phyloP scores from a whole-genome alignment of 768 basidiomycete species.

The Agrocybe chaxingu region DNA sequence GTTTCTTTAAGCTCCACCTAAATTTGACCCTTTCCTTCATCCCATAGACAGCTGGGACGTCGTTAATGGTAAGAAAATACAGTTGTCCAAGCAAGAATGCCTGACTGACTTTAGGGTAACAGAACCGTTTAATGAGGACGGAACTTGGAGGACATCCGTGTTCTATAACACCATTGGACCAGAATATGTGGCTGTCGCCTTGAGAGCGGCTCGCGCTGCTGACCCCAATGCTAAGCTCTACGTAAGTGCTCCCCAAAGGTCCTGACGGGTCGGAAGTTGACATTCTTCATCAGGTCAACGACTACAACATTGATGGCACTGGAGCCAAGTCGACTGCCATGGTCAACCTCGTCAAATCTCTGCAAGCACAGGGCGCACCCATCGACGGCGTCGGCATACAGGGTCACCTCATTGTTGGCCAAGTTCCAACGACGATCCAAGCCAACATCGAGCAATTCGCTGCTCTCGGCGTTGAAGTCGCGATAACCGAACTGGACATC shows the following conservation, averaged over 20 bases:
- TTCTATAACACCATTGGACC: constrained; percentile 52
- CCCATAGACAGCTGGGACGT: constrained; percentile 47
- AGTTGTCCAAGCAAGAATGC: constrained; percentile 6
- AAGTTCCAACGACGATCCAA: constrained; percentile 46
- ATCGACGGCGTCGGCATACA: constrained; percentile 64
- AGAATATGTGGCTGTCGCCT: constrained; percentile 48
- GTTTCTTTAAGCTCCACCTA: not conserved
- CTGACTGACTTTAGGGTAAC: not conserved
- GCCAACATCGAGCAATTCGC: constrained; percentile 50
- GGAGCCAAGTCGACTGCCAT: constrained; percentile 56
- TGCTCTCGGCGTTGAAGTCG: constrained; percentile 62
- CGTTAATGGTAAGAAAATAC: constrained; percentile 35
- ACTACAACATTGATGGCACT: constrained; percentile 39
- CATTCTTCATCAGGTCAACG: constrained; percentile 27
- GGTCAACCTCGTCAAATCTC: constrained; percentile 46
- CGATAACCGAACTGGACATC: constrained; percentile 68
- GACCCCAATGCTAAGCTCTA: constrained; percentile 58
- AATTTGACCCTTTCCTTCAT: not conserved
- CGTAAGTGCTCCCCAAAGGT: constrained; percentile 22
- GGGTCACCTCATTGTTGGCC: constrained; percentile 57
- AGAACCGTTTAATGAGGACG: constrained; percentile 61
- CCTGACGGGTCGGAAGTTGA: not conserved
- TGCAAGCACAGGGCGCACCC: constrained; percentile 45
- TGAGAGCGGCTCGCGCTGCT: constrained; percentile 48
- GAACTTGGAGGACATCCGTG: constrained; percentile 48